Evolutionary conservation across 2,329 filamentous ascomycete species (phyloP), one percentile per base, ranked within the genome.

Genomic region (Hypoxylon sp.): DNA sequence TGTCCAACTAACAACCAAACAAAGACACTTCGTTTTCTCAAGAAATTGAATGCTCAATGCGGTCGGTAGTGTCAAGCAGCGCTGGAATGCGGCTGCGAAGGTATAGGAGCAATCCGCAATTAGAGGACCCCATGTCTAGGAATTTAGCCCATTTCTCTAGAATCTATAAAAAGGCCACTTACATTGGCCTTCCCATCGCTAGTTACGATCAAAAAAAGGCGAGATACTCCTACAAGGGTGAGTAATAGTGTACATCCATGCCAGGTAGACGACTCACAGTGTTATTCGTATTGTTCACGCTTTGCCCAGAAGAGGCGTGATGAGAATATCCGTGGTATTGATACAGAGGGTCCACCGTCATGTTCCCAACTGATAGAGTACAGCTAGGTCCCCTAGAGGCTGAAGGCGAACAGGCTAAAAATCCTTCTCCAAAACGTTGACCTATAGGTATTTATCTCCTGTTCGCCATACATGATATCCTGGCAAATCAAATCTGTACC

Each of bases 51-150:
- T 63, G 45, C 67, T 51, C 61, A 56, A 68, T 71, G 57, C 67
- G 67, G 69, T 14, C 30, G 30, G 19, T 39, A 19, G 32, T 16
- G 34, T 23, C 16, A 27, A 52, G 39, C 16, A 30, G 32, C 47
- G 65, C 54, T 71, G 67, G 69, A 71, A 69, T 71, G 66, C 37
- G 11, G 21, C 2, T 34, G n/a, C 5, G 34, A 21, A 48, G 9
- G 16, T 21, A 25, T 45, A 45, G 32, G 32, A 50, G 50, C 19
- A 43, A 27, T 12, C 47, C 30, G 12, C 53, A 57, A 56, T 19
- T 51, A 43, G 34, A 50, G 43, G 43, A 12, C 4, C 50, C n/a
- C 7, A 45, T 45, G 16, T 21, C 12, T 11, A 43, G 14, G 14
- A 54, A 43, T 47, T 53, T 54, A 54, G 41, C 21, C 39, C 27